These are phyloP conservation scores for Scedosporium minutisporum DNA, from an alignment of 2,329 filamentous ascomycete species.

Conservation along the genomic window DNA sequence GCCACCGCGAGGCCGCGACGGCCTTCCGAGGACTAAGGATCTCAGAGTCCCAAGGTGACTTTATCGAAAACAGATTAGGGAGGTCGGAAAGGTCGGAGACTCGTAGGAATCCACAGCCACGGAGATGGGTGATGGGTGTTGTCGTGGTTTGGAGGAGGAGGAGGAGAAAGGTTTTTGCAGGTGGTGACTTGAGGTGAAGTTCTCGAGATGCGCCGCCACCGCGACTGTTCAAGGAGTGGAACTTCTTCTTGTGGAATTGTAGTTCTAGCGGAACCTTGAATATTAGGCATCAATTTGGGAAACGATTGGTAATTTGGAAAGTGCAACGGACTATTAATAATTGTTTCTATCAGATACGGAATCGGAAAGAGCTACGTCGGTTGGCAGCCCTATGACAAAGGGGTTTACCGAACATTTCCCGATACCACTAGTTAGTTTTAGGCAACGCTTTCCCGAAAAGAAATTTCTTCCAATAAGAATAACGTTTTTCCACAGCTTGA, in stretches of 20 bases:
- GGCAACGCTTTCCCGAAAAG: no score
- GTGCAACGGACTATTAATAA: no score
- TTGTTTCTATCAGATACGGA: no score
- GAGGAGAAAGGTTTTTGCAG: background rate
- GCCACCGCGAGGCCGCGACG: constrained; percentile 6
- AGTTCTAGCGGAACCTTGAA: background rate
- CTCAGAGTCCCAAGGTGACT: background rate
- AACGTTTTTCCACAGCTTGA: no score
- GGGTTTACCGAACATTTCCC: no score
- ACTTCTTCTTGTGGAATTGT: background rate
- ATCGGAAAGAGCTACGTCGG: no score
- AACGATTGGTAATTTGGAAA: no score
- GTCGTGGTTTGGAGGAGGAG: background rate
- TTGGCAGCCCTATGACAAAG: no score
- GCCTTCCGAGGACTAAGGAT: background rate
- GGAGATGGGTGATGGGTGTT: background rate
- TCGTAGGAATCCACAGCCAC: background rate
- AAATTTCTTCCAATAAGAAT: no score
- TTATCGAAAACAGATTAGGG: background rate
- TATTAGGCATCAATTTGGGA: no score
- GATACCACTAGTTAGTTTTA: no score
- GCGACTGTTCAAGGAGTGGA: background rate
- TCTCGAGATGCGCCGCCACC: background rate
- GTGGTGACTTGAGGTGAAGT: background rate
- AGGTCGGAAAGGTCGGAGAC: background rate